Evolutionary conservation across 2,329 filamentous ascomycete genomes (phyloP), one percentile per base, ranked within the genome.

Genomic region (Pseudocercospora musae): DNA sequence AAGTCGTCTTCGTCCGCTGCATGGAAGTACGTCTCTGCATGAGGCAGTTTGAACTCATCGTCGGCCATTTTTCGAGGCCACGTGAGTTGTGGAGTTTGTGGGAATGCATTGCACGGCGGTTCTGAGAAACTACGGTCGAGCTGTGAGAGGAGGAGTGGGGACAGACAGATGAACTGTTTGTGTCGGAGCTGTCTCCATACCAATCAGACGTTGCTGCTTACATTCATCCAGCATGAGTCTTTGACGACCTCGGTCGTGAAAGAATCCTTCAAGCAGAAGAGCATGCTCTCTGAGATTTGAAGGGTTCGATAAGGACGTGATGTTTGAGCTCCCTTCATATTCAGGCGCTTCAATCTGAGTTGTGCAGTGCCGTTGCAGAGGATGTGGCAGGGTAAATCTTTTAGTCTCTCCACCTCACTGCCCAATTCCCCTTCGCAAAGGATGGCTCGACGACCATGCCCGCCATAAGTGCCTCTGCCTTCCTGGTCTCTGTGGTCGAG

Each of bases 401-500:
- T 65, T 31, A 66, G 61, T 85, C 83, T 63, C 84, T 78, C 84
- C 84, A 87, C 62, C 84, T 71, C 10, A 87, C 78, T 0, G 78
- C 78, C 85, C 84, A 87, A 50, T 87, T 80, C 0, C 85, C 85
- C 66, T 87, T 88, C 0, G 84, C 84, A 72, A 83, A 87, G 61
- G 82, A 84, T 3, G 83, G 80, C 70, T 87, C 85, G 0, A 87
- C 84, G 3, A 87, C 82, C 49, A 78, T 79, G 0, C 82, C 83
- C 44, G 80, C 77, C 84, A 87, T 86, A 2, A 87, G 75, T 7
- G 84, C 85, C 71, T 87, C 85, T 61, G 84, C 86, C 66, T 82
- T 80, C 60, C 78, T 78, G 63, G 60, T 66, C 59, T 55, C 70
- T 10, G 63, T 70, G 48, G 44, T 44, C 10, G n/a, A 64, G 62